Evolutionary conservation across 306 rosid genomes (phyloP).

Genomic region (Quercus berberidifolia): DNA sequence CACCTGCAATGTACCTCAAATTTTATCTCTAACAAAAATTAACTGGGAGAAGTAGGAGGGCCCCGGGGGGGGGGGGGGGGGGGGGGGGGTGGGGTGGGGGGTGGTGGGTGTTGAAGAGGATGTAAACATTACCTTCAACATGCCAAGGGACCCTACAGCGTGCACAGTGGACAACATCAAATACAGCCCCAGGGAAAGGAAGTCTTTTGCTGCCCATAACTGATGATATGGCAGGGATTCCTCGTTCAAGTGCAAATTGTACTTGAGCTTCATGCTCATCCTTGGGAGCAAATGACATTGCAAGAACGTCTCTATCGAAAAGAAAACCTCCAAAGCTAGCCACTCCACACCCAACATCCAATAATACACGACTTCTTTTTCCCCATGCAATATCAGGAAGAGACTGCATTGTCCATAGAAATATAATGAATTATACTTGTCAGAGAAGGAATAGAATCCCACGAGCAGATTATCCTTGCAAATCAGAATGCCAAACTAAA

Average conservation of each 20-base stretch:
- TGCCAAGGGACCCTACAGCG: conserved; percentile 99
- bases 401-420: conserved; percentile 43
- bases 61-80: neutral
- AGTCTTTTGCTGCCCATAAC: conserved; percentile 83
- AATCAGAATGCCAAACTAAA: neutral
- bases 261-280: conserved; percentile 93
- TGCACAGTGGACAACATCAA: conserved; percentile 85
- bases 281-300: conserved; percentile 91
- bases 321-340: conserved; percentile 89
- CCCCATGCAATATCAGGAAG: conserved; percentile 79
- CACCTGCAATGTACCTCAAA: conserved; percentile 48
- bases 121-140: conserved; percentile 53
- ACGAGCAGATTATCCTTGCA: neutral
- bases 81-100: neutral
- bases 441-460: neutral
- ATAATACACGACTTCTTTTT: conserved; percentile 73
- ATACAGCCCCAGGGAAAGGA: conserved; percentile 70
- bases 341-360: conserved; percentile 91
- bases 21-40: conserved; percentile 8
- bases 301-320: conserved; percentile 72
- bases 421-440: neutral
- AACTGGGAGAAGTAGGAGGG: neutral
- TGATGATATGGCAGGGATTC: conserved; percentile 79
- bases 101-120: neutral
- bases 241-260: conserved; percentile 87